Evolutionary conservation across 148 eudicot species (phyloP).

Genomic region (Cornus kousa): DNA sequence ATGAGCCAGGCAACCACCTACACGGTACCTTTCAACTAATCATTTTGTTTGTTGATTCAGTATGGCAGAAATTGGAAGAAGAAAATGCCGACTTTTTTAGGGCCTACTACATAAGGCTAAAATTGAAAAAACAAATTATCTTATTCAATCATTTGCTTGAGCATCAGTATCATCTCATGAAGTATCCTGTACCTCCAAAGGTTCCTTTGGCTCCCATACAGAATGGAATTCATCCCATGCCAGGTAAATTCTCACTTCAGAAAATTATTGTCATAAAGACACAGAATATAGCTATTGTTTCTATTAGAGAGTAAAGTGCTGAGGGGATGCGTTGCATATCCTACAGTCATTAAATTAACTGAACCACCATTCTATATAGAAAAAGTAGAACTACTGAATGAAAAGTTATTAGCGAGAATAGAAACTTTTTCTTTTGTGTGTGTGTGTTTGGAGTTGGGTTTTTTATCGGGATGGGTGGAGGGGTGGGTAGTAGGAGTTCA

Average conservation of each 20-base stretch:
- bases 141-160: constrained; percentile 91
- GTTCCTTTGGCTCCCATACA: constrained; percentile 90
- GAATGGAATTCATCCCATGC: constrained; percentile 91
- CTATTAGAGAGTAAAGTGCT: background rate
- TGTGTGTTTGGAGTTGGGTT: too few relatives aligned
- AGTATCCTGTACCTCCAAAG: constrained; percentile 79
- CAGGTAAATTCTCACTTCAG: constrained; percentile 48
- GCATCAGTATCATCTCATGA: constrained; percentile 80
- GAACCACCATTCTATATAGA: background rate
- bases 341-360: background rate
- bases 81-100: constrained; percentile 98
- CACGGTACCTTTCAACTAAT: background rate
- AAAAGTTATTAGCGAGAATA: background rate
- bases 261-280: background rate
- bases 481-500: background rate
- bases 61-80: constrained; percentile 99
- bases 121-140: constrained; percentile 93
- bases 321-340: background rate
- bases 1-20: background rate
- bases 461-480: background rate
- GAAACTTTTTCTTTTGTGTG: too few relatives aligned
- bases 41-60: constrained; percentile 33
- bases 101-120: constrained; percentile 94
- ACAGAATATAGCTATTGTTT: background rate
- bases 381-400: background rate